Conservation (phyloP, 345 rosid genomes). For the Salix udensis region DNA sequence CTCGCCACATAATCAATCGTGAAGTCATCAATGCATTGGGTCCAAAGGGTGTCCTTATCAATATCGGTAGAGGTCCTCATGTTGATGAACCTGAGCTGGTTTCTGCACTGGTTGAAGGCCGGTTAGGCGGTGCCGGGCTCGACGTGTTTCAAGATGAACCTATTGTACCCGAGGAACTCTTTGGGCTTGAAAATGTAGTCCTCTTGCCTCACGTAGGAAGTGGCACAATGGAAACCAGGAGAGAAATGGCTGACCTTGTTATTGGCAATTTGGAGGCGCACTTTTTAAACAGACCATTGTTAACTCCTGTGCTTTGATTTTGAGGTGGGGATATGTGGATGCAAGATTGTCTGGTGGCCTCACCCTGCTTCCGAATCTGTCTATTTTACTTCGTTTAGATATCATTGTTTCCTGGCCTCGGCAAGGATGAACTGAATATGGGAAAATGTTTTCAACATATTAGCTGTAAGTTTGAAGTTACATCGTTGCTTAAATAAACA, state of each 20-base stretch:
- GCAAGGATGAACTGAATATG: not conserved
- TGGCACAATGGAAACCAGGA: conserved; percentile 26
- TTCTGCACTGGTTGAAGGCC: conserved; percentile 56
- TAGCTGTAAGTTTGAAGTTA: not conserved
- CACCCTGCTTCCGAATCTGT: not conserved
- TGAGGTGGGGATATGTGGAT: not conserved
- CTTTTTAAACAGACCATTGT: conserved; percentile 15
- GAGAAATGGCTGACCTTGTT: conserved; percentile 26
- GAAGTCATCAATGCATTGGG: conserved; percentile 56
- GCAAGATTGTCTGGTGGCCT: not conserved
- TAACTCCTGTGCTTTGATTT: conserved; percentile 23
- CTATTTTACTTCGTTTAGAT: not conserved
- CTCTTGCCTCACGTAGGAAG: conserved; percentile 59
- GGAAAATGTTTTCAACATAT: not conserved
- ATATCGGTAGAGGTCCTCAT: conserved; percentile 58
- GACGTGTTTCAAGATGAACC: conserved; percentile 64
- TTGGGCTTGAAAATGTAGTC: conserved; percentile 48
- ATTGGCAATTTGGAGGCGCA: conserved; percentile 28
- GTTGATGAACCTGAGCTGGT: conserved; percentile 59
- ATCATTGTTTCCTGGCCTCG: not conserved
- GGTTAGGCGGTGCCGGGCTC: conserved; percentile 60
- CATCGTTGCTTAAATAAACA: not conserved
- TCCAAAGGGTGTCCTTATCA: conserved; percentile 54
- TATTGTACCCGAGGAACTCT: conserved; percentile 44
- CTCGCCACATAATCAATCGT: conserved; percentile 43